Base-by-base conservation (phyloP, 164 flowering plant species). In the Umbilicus rupestris region DNA sequence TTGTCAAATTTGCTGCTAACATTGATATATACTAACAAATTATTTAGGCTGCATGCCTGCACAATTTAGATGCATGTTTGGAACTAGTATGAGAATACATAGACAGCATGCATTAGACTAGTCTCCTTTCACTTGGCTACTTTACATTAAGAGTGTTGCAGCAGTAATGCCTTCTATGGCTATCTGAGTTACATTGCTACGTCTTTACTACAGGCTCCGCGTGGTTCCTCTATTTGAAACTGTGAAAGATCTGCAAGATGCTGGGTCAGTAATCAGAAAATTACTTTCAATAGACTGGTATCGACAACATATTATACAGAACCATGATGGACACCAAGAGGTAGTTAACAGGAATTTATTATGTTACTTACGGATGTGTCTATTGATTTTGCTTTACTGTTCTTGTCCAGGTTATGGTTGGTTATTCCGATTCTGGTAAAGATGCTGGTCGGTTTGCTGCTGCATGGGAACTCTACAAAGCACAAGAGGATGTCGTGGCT, bases 221-320 rank as follows among this genome's bases (percentile, higher is more conserved):
- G 98, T 93, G 62, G 98, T 90, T 69, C 98, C 98, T n/a, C 76
- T 90, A 62, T 93, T 93, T 76, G 98, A 93, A 78, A 90, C 98
- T 7, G 96, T 93, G 70, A 84, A 84, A 71, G 98, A 93, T 76
- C 73, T 93, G 81, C 80, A 96, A 78, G 87, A 66, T 74, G 98
- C 98, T 62, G 98, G 98, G 45, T 77, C 88, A 6, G 97, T 86
- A 64, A 87, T 93, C 74, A 78, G 98, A 72, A 88, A 87, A 76
- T 73, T 93, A 64, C 78, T 93, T 52, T 87, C 98, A 31, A 88
- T 90, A 64, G 94, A 93, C 75, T 93, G 97, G 97, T 93, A 90
- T 65, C 69, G 84, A 22, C 84, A 93, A 35, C 97, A 93, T 71
- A 70, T 93, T 19, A 73, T 87, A 67, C 84, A 77, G 75, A 88